These are phyloP conservation scores for Trichomonascaceae sp. DNA, from an alignment of 1,139 yeast species.

Conservation along the genomic window DNA sequence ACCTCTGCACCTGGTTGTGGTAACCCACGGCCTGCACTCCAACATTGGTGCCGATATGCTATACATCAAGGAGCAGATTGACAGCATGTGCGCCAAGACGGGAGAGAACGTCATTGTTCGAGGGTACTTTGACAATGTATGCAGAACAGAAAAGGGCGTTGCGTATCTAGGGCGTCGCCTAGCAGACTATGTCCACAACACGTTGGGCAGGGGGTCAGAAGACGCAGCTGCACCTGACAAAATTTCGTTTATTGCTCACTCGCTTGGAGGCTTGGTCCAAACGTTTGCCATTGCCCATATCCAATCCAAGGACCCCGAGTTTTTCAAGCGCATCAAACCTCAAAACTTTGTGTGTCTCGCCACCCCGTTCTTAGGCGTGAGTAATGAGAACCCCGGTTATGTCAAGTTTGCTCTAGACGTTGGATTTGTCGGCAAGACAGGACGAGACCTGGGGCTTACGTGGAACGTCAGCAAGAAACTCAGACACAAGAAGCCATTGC, in stretches of 20 bases:
- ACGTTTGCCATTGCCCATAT: slow-evolving; percentile 83
- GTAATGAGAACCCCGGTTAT: slow-evolving; percentile 77
- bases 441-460: slow-evolving; percentile 74
- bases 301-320: slow-evolving; percentile 55
- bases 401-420: slow-evolving; percentile 73
- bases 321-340: slow-evolving; percentile 54
- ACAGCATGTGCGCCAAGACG: slow-evolving; percentile 31
- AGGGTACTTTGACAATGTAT: slow-evolving; percentile 73
- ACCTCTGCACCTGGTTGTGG: slow-evolving; percentile 59
- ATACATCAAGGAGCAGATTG: slow-evolving; percentile 72
- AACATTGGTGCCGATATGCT: slow-evolving; percentile 83
- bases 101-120: slow-evolving; percentile 60
- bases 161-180: slow-evolving; percentile 73
- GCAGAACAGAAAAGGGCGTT: slow-evolving; percentile 84
- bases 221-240: slow-evolving; percentile 21
- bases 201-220: slow-evolving; percentile 30
- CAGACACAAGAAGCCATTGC: slow-evolving; percentile 39
- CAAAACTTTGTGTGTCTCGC: slow-evolving; percentile 79
- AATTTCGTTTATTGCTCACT: slow-evolving; percentile 84
- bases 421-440: slow-evolving; percentile 88
- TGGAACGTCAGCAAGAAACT: slow-evolving; percentile 24
- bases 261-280: slow-evolving; percentile 85
- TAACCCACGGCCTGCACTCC: slow-evolving; percentile 89
- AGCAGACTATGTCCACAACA: slow-evolving; percentile 60
- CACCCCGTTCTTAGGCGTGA: slow-evolving; percentile 77